A percentile compares a stretch with the other conserved stretches of the same genome.
These are phyloP conservation scores for Globisporangium canariense DNA, from an alignment of 352 stramenopile genomes.

Conservation along the genomic window DNA sequence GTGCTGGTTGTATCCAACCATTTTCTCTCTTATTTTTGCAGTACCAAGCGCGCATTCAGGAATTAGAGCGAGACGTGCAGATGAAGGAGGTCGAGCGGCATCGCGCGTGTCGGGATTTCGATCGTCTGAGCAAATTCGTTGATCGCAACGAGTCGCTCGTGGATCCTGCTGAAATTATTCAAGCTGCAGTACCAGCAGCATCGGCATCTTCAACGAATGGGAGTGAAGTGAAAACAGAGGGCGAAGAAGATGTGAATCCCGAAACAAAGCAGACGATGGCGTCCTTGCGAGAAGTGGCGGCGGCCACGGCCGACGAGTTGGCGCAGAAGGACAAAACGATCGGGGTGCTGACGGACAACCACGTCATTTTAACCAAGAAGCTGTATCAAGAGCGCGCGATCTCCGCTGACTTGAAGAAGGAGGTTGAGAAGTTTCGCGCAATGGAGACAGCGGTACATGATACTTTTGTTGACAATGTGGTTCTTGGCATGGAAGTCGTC, in stretches of 20 bases:
- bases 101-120: conserved; percentile 69
- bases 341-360: conserved; percentile 33
- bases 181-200: conserved; percentile 13
- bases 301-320: conserved; percentile 32
- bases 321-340: conserved; percentile 31
- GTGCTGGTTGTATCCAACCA: conserved; percentile 8
- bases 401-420: conserved; percentile 37
- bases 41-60: conserved; percentile 51
- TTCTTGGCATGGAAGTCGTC: neutral
- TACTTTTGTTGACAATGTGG: neutral
- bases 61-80: conserved; percentile 66
- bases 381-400: conserved; percentile 47
- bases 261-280: conserved; percentile 3
- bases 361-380: conserved; percentile 37
- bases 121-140: conserved; percentile 61
- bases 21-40: conserved; percentile 18
- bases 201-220: conserved; percentile 6
- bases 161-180: conserved; percentile 20
- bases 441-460: conserved; percentile 49
- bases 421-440: conserved; percentile 61
- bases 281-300: conserved; percentile 9
- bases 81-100: conserved; percentile 77
- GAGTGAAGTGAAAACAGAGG: conserved; percentile 21
- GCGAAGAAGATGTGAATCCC: neutral
- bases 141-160: conserved; percentile 23